phyloP scores from a whole-genome alignment of 257 asterid species.

The Solanum gracilifrons region DNA sequence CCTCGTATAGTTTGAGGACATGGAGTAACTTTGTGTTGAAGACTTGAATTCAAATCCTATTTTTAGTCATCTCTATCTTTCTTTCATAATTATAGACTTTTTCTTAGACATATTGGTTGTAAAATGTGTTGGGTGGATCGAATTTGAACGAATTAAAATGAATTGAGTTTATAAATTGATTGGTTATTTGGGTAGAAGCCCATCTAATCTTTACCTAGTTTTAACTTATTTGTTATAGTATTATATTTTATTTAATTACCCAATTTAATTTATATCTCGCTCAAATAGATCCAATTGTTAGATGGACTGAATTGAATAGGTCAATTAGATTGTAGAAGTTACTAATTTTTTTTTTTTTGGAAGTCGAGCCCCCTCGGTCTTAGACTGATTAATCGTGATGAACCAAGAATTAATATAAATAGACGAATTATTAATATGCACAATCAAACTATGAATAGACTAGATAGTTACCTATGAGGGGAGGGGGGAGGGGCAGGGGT shows the following conservation, averaged over 20 bases:
- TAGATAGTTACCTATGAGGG: too few species aligned
- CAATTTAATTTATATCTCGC: too few species aligned
- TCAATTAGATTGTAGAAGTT: neutral
- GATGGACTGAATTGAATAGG: too few species aligned
- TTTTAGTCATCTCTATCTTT: neutral
- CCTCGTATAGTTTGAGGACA: neutral
- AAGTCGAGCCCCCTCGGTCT: neutral
- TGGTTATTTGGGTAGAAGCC: neutral
- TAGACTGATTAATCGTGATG: neutral
- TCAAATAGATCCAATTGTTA: too few species aligned
- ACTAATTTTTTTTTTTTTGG: neutral
- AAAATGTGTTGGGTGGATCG: rapidly evolving
- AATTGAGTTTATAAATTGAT: neutral
- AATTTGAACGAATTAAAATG: neutral
- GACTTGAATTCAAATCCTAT: neutral
- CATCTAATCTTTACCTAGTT: neutral
- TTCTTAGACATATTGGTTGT: neutral
- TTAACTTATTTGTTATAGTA: neutral
- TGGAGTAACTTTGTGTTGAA: neutral
- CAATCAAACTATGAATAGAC: too few species aligned
- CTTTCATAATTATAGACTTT: neutral
- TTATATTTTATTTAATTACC: neutral
- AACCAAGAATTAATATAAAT: too few species aligned
- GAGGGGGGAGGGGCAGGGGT: neutral
- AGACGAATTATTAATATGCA: neutral